These are phyloP conservation scores for Craterostigma plantagineum DNA, from an alignment of 257 asterid species.

Conservation along the genomic window DNA sequence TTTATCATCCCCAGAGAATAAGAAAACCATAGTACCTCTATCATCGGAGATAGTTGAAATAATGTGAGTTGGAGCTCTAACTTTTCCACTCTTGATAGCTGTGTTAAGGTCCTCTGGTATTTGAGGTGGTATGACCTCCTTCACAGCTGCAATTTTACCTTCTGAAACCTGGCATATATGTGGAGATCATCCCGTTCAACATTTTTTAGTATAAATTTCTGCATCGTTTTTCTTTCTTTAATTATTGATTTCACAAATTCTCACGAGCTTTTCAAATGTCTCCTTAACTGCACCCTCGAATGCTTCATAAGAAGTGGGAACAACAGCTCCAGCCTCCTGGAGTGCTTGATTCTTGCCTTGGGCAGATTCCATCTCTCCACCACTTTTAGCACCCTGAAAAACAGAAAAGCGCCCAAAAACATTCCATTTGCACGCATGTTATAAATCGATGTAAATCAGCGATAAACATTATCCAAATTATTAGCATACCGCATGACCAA, in stretches of 20 bases:
- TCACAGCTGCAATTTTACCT: slow-evolving; percentile 58
- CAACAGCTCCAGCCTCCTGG: slow-evolving; percentile 85
- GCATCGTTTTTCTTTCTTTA: no score
- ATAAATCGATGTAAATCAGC: no score
- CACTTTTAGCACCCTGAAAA: slow-evolving; percentile 96
- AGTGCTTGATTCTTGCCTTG: slow-evolving; percentile 98
- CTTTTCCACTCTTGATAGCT: slow-evolving; percentile 96
- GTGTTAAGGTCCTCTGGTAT: slow-evolving; percentile 90
- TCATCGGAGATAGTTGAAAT: slow-evolving; percentile 97
- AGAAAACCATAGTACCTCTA: slow-evolving; percentile 49
- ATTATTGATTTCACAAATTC: slow-evolving; percentile 1
- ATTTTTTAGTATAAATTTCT: no score
- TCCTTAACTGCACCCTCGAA: slow-evolving; percentile 77
- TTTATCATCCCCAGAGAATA: neutral
- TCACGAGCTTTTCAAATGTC: slow-evolving; percentile 60
- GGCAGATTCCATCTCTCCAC: slow-evolving; percentile 98
- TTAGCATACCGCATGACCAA: slow-evolving; percentile 93
- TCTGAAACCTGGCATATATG: slow-evolving; percentile 34
- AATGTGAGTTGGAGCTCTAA: slow-evolving; percentile 95
- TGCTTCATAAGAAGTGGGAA: slow-evolving; percentile 91
- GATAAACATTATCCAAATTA: no score
- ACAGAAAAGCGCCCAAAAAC: slow-evolving; percentile 1
- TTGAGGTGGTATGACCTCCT: slow-evolving; percentile 88
- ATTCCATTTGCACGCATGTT: slow-evolving; percentile 3
- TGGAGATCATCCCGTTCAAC: no score